phyloP scores from a whole-genome alignment of 1,284 basidiomycete species.

The Cryptococcus sp. region DNA sequence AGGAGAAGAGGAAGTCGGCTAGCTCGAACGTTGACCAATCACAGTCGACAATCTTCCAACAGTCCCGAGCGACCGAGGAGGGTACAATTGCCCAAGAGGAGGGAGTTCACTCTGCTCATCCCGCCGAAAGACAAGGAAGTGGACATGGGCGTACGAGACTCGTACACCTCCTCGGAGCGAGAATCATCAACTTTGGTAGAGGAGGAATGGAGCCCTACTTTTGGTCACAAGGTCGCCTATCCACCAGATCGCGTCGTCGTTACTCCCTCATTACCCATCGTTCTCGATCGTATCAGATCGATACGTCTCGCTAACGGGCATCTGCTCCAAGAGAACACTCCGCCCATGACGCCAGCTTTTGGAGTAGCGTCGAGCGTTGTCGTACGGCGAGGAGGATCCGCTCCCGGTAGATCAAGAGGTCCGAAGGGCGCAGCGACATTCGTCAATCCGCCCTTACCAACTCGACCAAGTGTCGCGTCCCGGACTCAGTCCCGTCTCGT shows the following conservation, averaged over 20 bases:
- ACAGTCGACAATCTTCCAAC: constrained; percentile 20
- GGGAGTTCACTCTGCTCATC: constrained; percentile 63
- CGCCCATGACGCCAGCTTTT: constrained; percentile 5
- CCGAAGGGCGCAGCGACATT: constrained; percentile 23
- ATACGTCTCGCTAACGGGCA: constrained; percentile 47
- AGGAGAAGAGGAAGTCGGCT: constrained; percentile 18
- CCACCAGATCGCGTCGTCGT: constrained; percentile 55
- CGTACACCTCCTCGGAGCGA: constrained; percentile 9
- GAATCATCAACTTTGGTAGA: constrained; percentile 8
- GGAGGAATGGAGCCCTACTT: constrained; percentile 7
- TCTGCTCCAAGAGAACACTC: constrained; percentile 9
- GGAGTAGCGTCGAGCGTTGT: constrained; percentile 13
- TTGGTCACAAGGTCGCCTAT: constrained; percentile 8
- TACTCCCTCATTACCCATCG: constrained; percentile 63
- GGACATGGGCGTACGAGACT: constrained; percentile 15
- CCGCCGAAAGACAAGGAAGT: constrained; percentile 18
- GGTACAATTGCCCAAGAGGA: constrained; percentile 42
- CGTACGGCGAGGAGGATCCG: constrained; percentile 30
- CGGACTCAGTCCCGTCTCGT: constrained; percentile 32
- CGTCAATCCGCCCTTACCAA: constrained; percentile 31
- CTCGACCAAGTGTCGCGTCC: constrained; percentile 13
- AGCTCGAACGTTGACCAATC: constrained; percentile 22
- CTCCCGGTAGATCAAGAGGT: constrained; percentile 22
- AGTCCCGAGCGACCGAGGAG: constrained; percentile 35
- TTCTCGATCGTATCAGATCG: constrained; percentile 62